Evolutionary conservation across 2,329 filamentous ascomycete species (phyloP).

Genomic region (Macrophomina pseudophaseolina): DNA sequence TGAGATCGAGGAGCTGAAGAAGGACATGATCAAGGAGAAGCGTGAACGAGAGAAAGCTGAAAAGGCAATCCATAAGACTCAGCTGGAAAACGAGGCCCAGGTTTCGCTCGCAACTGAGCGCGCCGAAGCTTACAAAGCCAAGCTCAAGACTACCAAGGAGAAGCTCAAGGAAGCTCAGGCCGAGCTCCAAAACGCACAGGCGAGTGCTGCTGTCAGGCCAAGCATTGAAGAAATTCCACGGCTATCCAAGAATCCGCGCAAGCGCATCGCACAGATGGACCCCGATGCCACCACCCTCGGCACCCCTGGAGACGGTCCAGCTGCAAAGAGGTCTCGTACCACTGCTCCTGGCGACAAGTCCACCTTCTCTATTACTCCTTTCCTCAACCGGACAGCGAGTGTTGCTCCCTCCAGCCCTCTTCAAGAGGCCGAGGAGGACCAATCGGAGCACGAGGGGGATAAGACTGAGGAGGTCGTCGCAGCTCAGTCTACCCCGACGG

Average conservation of each 20-base stretch:
- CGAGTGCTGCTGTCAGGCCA: constrained; percentile 38
- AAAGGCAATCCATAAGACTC: constrained; percentile 59
- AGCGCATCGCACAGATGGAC: constrained; percentile 52
- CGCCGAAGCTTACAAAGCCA: constrained; percentile 70
- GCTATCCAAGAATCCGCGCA: constrained; percentile 46
- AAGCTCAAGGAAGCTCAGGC: constrained; percentile 71
- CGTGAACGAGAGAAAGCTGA: constrained; percentile 59
- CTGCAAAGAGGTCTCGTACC: constrained; percentile 55
- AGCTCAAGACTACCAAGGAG: constrained; percentile 71
- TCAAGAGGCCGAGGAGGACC: constrained; percentile 34
- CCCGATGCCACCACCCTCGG: constrained; percentile 54
- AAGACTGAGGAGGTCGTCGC: constrained; percentile 36
- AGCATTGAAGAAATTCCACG: constrained; percentile 38
- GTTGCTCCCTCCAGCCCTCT: constrained; percentile 55
- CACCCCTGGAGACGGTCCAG: constrained; percentile 54
- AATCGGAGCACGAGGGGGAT: constrained; percentile 34
- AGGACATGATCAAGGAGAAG: constrained; percentile 43
- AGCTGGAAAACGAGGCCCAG: constrained; percentile 66
- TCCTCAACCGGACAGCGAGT: constrained; percentile 76
- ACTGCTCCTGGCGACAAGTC: constrained; percentile 81
- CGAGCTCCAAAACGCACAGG: constrained; percentile 53
- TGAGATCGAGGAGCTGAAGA: constrained; percentile 35
- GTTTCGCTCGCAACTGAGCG: constrained; percentile 72
- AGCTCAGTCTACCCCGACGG: constrained; percentile 39
- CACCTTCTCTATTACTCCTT: constrained; percentile 90